Evolutionary conservation across 2,329 filamentous ascomycete species (phyloP), one percentile per base, ranked within the genome.

Genomic region (Epichloe hybrida): DNA sequence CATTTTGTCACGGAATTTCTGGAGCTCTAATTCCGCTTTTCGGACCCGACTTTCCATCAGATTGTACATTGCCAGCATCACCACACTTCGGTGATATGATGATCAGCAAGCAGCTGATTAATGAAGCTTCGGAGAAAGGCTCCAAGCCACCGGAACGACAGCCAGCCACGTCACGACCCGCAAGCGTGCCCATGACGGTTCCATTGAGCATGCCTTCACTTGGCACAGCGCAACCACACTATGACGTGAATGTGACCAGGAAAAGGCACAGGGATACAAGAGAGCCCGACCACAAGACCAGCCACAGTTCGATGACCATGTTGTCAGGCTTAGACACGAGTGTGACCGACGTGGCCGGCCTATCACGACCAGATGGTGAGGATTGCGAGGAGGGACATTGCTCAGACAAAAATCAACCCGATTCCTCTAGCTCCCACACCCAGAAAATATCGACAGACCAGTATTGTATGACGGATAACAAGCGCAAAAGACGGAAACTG

Each of bases 1-100:
- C 87, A 1, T 97, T 97, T 65, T 97, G 91, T 69, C 81, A 83
- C 64, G 72, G 78, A 37, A 94, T 98, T 54, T 83, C 91, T 13
- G 83, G 83, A 52, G 90, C 86, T 0, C 71, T 98, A 50, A 93
- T 93, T 8, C 93, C 93, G 5, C 75, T 98, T 53, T 98, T 98
- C 64, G 93, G 93, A 0, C 77, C 81, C 12, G 76, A 81, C 40
- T 98, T 98, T 63, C 83, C 88, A 2, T 72, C 74, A 3, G 69
- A 80, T 44, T 98, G 93, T 64, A 69, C 84, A 13, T 74, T 69
- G 1, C 80, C 81, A 1, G 72, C 77, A n/a, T 73, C 82, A 37
- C 69, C 77, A n/a, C 74, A 75, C 13, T 88, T 81, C 63, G 77
- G 74, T 11, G 74, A 75, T 45, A 86, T 88, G 83, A 67, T 76